phyloP scores from a whole-genome alignment of 352 stramenopile species.

The Peronospora farinosa region DNA sequence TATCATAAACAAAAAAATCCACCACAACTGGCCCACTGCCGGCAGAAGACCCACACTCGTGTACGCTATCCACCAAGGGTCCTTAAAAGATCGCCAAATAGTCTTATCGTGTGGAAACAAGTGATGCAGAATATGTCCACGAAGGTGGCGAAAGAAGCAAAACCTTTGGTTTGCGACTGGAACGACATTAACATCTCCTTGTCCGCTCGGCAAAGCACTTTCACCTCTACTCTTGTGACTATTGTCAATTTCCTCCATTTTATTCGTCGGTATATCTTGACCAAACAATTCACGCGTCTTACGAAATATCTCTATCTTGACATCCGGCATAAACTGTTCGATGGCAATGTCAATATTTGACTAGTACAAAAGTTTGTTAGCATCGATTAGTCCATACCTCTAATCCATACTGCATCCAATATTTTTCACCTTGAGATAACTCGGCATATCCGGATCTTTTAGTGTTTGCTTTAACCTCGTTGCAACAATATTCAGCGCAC shows the following conservation, averaged over 20 bases:
- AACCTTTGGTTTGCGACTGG: constrained; percentile 13
- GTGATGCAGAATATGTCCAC: constrained; percentile 81
- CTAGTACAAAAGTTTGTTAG: constrained; percentile 17
- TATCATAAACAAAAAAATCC: constrained; percentile 85
- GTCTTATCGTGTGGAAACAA: constrained; percentile 84
- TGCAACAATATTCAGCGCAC: constrained; percentile 70
- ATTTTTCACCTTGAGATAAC: constrained; percentile 54
- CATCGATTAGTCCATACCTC: not conserved
- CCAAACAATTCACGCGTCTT: constrained; percentile 78
- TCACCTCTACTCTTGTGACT: not conserved
- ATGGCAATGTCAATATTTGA: constrained; percentile 80
- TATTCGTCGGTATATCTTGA: constrained; percentile 20
- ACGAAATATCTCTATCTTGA: constrained; percentile 85
- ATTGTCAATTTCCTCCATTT: constrained; percentile 9
- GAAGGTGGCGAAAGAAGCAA: constrained; percentile 34
- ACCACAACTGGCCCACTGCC: constrained; percentile 84
- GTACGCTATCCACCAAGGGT: constrained; percentile 77
- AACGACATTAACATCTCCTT: constrained; percentile 1
- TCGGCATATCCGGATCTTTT: constrained; percentile 81
- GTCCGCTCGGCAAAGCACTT: not conserved
- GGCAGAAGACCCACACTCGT: constrained; percentile 77
- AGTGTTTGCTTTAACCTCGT: constrained; percentile 65
- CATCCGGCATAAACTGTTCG: constrained; percentile 83
- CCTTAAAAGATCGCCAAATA: constrained; percentile 56
- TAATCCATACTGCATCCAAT: not conserved